Percentiles rank a stretch among this genome's conserved stretches.
phyloP scores from a whole-genome alignment of 176 grass and related monocot genomes.

The Musa itinerans region DNA sequence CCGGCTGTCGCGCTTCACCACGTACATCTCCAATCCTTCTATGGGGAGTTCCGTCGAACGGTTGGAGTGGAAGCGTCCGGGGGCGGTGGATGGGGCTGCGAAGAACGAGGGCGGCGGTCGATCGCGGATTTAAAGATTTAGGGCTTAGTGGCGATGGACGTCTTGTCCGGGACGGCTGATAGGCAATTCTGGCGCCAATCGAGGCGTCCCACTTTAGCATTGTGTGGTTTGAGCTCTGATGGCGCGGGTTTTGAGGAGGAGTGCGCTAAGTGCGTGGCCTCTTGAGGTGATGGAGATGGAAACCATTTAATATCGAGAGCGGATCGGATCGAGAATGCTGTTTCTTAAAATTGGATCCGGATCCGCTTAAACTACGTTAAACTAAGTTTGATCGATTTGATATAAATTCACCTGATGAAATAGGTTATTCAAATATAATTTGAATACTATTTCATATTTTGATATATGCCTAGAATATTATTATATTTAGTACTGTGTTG shows the following conservation, averaged over 20 bases:
- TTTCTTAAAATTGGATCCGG: too few relatives aligned
- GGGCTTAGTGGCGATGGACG: neutral
- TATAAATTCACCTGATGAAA: too few relatives aligned
- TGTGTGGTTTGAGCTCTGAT: neutral
- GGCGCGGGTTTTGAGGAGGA: neutral
- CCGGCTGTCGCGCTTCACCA: slow-evolving; percentile 83
- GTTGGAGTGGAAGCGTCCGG: neutral
- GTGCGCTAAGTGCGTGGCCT: neutral
- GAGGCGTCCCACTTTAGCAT: neutral
- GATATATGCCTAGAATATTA: too few relatives aligned
- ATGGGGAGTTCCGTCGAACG: slow-evolving; percentile 46
- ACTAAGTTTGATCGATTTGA: too few relatives aligned
- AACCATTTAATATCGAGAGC: too few relatives aligned
- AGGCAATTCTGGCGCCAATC: neutral
- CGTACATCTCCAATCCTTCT: slow-evolving; percentile 48
- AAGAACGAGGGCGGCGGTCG: neutral
- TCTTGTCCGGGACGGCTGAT: neutral
- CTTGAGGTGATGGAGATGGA: neutral
- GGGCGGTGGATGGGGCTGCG: neutral
- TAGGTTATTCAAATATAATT: too few relatives aligned
- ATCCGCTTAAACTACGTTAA: too few relatives aligned
- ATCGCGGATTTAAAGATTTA: neutral
- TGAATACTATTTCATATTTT: too few relatives aligned
- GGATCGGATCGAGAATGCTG: too few relatives aligned
- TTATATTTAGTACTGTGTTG: too few relatives aligned